Base-by-base conservation (phyloP, 2,329 filamentous ascomycete genomes). In the Hypoxylon sp. region DNA sequence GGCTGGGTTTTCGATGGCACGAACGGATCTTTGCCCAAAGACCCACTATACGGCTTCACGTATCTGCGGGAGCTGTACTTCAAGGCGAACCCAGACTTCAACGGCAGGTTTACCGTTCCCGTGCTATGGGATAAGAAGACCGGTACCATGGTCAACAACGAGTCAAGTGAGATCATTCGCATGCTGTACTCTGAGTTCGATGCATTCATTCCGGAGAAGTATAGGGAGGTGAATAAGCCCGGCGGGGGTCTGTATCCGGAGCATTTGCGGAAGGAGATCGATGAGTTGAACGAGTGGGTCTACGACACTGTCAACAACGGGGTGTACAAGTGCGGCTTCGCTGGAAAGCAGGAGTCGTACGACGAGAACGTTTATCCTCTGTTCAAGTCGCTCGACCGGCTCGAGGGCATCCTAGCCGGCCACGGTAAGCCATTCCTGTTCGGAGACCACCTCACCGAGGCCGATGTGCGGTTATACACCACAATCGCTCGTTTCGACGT, bases 131-230 rank as follows among this genome's bases (percentile, higher is more conserved):
- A 93, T 72, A 91, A 88, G 77, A 88, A 91, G 77, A 83, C 84
- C 24, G 86, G 89, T 53, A 87, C 85, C 15, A 92, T 95, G 71
- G 93, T 96, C 50, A 94, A 88, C 84, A 97, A 97, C 71, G 93
- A 96, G 82, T 92, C 90, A 60, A 88, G 88, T 57, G 93, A 96
- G 78, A 95, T 96, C 73, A 93, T 96, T 73, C 87, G 92, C 70
- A 94, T 95, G 91, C 83, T 96, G 68, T 93, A 93, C 79, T 84
- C 85, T 10, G 91, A 89, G 60, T 94, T 94, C 74, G 91, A 94
- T 68, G 81, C 84, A 52, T 75, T 90, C 5, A 75, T 91, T 1
- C 85, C 86, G 0, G 82, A 83, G 19, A 69, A 85, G 58, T 81
- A 85, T 63, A 84, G 85, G 6, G 89, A 91, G 70, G 75, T 47